phyloP scores from a whole-genome alignment of 768 basidiomycete species.

The Leccinum sublutescens region DNA sequence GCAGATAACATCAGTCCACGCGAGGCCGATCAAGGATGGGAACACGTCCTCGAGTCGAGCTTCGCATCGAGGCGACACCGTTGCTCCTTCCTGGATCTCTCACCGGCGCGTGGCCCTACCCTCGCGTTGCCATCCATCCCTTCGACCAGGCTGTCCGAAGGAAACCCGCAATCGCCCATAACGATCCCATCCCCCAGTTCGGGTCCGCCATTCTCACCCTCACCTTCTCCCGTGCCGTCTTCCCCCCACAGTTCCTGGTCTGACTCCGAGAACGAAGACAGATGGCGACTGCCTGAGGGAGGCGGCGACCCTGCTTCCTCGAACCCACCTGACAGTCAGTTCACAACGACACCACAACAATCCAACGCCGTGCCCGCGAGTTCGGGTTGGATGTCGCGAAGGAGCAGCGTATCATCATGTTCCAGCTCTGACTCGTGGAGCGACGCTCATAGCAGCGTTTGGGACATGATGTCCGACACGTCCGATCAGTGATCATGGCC shows the following conservation, averaged over 20 bases:
- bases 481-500: conserved; percentile 2
- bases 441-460: conserved; percentile 25
- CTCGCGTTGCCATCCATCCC: conserved; percentile 31
- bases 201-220: conserved; percentile 17
- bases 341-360: neutral
- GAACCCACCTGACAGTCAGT: neutral
- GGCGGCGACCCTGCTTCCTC: neutral
- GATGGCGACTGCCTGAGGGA: neutral
- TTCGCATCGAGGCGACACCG: conserved; percentile 6
- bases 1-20: neutral
- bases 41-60: conserved; percentile 14
- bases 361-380: neutral
- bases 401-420: conserved; percentile 17
- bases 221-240: conserved; percentile 16
- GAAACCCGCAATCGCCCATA: conserved; percentile 23
- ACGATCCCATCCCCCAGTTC: conserved; percentile 22
- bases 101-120: conserved; percentile 1
- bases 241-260: conserved; percentile 1
- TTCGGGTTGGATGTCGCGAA: conserved; percentile 5
- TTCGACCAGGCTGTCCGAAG: conserved; percentile 22
- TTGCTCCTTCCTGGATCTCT: conserved; percentile 3
- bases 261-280: conserved; percentile 18
- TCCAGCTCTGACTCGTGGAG: conserved; percentile 26
- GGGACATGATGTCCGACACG: conserved; percentile 28
- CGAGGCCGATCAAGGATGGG: conserved; percentile 9